These are phyloP conservation scores for Nepenthes gracilis DNA, from an alignment of 148 eudicot genomes.

Conservation along the genomic window DNA sequence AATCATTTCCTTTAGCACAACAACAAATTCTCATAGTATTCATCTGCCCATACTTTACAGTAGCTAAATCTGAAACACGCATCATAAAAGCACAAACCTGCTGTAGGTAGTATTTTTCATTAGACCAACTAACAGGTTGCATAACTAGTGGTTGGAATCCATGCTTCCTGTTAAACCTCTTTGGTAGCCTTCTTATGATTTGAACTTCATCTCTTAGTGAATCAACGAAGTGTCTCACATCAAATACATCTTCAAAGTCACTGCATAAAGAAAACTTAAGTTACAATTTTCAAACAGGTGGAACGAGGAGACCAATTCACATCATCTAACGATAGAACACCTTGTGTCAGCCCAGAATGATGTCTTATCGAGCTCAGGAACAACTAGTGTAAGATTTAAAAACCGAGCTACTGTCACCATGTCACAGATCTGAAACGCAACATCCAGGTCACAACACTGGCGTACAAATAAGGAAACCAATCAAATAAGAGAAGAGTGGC, in stretches of 20 bases:
- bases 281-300: conserved; percentile 2
- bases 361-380: conserved; percentile 95
- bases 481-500: conserved; percentile 4
- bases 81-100: conserved; percentile 39
- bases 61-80: background rate
- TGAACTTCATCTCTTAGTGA: conserved; percentile 83
- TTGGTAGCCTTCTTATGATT: conserved; percentile 67
- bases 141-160: conserved; percentile 52
- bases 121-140: conserved; percentile 98
- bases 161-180: conserved; percentile 47
- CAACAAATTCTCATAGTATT: too few relatives aligned
- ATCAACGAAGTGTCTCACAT: conserved; percentile 77
- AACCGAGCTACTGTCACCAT: conserved; percentile 94
- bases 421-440: conserved; percentile 75
- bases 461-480: conserved; percentile 6
- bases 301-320: conserved; percentile 4
- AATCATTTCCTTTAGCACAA: too few relatives aligned
- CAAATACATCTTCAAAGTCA: conserved; percentile 88
- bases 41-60: background rate
- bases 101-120: conserved; percentile 71
- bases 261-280: conserved; percentile 29
- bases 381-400: conserved; percentile 83
- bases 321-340: conserved; percentile 16
- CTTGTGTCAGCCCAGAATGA: conserved; percentile 99
- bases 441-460: conserved; percentile 6